Base-by-base conservation (phyloP, 2,329 filamentous ascomycete species). In the Venturia pyrina region DNA sequence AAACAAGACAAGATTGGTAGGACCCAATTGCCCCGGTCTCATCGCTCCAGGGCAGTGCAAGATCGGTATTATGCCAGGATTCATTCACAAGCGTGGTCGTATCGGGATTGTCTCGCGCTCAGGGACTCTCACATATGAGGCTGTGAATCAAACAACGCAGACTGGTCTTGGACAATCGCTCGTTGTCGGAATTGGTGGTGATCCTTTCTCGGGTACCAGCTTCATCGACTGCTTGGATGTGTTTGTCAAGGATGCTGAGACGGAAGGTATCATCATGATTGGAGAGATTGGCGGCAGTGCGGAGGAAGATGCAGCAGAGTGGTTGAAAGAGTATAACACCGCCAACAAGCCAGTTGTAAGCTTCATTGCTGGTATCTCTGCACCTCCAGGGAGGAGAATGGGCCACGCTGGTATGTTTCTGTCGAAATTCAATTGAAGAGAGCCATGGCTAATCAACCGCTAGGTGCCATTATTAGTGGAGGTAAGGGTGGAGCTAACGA, bases 191-290 rank as follows among this genome's bases (percentile, higher is more conserved):
- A 98, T 99, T 74, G 95, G 95, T 70, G 95, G 95, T 81, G 95
- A 99, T 81, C 95, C 95, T 73, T 99, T 99, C 85, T 93, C 89
- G 75, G 95, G 95, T 73, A 98, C 95, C 80, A 98, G 96, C 87
- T 99, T 98, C 84, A 98, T 99, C 81, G 95, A 99, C 86, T 97
- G 93, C 85, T 85, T 99, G 73, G 90, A 91, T 77, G 91, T 98
- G 76, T 99, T 99, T 87, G 87, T 96, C 73, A 84, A 96, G 79
- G 95, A 99, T 78, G 85, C 89, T 78, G 91, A 96, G 82, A 99
- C 95, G 48, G 95, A 99, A 77, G 95, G 95, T 76, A 97, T 99
- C 81, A 97, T 99, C 83, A 97, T 99, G 95, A 98, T 99, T 78
- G 95, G 95, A 77, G 95, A 98, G 83, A 98, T 99, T 77, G 95